A percentile compares a stretch with the other conserved stretches of the same genome.
Conservation (phyloP, 805 yeast species). For the Ogataea degrootiae region DNA sequence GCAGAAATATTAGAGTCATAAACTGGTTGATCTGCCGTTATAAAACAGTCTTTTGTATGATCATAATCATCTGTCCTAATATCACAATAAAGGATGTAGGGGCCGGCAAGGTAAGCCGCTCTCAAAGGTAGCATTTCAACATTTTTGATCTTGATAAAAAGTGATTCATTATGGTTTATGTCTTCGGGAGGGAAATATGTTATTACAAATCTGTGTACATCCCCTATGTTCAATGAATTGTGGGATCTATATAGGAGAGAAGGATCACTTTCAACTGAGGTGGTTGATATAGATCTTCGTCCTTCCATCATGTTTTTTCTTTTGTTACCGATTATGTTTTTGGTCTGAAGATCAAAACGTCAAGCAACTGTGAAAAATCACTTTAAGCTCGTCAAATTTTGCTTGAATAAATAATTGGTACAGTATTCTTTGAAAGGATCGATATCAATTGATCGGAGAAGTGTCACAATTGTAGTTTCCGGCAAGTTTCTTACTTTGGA, state of each 20-base stretch:
- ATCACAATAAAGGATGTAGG: conserved; percentile 81
- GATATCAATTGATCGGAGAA: too few species aligned
- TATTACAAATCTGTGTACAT: conserved; percentile 50
- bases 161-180: conserved; percentile 8
- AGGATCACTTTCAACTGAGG: not conserved
- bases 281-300: too few species aligned
- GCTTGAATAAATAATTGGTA: too few species aligned
- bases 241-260: conserved; percentile 20
- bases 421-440: too few species aligned
- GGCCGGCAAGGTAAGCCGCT: conserved; percentile 87
- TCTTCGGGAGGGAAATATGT: conserved; percentile 39
- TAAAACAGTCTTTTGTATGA: conserved; percentile 46
- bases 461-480: too few species aligned
- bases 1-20: conserved; percentile 71
- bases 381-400: too few species aligned
- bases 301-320: not conserved
- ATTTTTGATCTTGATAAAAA: conserved; percentile 64
- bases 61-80: conserved; percentile 64
- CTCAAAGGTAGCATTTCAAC: conserved; percentile 66
- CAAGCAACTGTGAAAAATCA: too few species aligned
- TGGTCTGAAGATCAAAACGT: too few species aligned
- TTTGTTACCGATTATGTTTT: not conserved
- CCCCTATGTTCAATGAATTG: conserved; percentile 51
- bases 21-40: conserved; percentile 73
- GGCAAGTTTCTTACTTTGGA: too few species aligned